A percentile compares a stretch with the other conserved stretches of the same genome.
These are phyloP conservation scores for Acanthamoeba healyi DNA, from an alignment of 208 protist genomes.

Conservation along the genomic window DNA sequence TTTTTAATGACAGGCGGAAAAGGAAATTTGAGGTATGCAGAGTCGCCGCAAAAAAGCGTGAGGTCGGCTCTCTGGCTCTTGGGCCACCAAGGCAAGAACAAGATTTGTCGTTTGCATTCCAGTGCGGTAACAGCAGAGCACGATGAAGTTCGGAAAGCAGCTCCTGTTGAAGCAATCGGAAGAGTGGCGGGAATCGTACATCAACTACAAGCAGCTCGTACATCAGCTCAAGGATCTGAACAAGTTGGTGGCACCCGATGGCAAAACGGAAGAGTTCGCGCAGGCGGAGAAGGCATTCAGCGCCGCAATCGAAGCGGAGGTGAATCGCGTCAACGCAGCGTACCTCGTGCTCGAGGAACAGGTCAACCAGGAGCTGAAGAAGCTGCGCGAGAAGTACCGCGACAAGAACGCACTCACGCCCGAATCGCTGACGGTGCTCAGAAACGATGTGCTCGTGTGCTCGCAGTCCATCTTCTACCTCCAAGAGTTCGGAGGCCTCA, in stretches of 20 bases:
- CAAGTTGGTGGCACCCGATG: background rate
- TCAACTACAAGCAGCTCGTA: constrained; percentile 57
- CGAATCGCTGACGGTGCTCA: background rate
- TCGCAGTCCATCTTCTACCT: constrained; percentile 41
- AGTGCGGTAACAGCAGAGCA: no score
- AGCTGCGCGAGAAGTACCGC: constrained; percentile 36
- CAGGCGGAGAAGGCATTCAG: constrained; percentile 11
- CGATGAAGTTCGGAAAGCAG: constrained; percentile 74
- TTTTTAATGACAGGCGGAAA: no score
- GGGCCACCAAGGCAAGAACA: background rate
- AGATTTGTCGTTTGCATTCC: no score
- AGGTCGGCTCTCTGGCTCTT: no score
- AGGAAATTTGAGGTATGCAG: no score
- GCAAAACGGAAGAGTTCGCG: background rate
- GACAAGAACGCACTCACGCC: background rate
- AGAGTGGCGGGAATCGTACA: constrained; percentile 50
- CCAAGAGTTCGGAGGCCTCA: constrained; percentile 36
- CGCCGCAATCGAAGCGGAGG: constrained; percentile 8
- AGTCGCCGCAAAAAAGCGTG: no score
- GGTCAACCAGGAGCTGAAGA: constrained; percentile 11
- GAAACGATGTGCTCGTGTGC: constrained; percentile 23
- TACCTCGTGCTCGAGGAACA: constrained; percentile 40
- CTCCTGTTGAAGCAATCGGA: constrained; percentile 21
- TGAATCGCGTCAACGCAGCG: constrained; percentile 27
- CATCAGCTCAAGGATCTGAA: background rate